These are phyloP conservation scores for Kalanchoe fedtschenkoi DNA, from an alignment of 164 flowering plant genomes.

Conservation along the genomic window DNA sequence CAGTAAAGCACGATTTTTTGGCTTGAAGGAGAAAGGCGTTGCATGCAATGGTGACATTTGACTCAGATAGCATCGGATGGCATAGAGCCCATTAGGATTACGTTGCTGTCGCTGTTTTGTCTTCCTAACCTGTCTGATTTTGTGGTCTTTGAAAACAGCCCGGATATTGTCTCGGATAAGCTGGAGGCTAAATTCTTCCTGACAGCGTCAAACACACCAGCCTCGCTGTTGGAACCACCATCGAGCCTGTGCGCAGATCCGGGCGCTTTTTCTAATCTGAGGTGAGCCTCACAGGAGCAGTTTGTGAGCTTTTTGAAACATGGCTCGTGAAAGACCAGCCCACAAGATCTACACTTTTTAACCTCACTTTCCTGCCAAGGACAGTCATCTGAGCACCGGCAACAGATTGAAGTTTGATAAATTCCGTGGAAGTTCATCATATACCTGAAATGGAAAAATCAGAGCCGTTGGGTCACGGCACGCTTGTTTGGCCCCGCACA, in stretches of 20 bases:
- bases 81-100: constrained; percentile 76
- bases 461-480: constrained; percentile 80
- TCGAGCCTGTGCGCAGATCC: neutral
- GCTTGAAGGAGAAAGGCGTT: neutral
- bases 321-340: constrained; percentile 45
- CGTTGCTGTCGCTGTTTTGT: constrained; percentile 27
- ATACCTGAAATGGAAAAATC: constrained; percentile 93
- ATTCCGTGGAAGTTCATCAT: constrained; percentile 6
- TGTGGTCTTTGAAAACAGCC: constrained; percentile 39
- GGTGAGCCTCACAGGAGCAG: constrained; percentile 52
- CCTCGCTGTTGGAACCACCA: constrained; percentile 7
- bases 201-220: constrained; percentile 16
- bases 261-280: constrained; percentile 11
- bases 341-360: constrained; percentile 59
- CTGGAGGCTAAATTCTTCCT: constrained; percentile 19
- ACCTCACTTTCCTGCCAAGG: constrained; percentile 54
- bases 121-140: constrained; percentile 21
- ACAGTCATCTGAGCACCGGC: constrained; percentile 7
- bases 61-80: constrained; percentile 48
- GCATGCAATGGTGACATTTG: neutral
- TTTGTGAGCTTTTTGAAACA: constrained; percentile 48
- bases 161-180: constrained; percentile 34
- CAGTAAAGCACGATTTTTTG: neutral
- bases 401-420: neutral
- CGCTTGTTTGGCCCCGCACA: constrained; percentile 75